A percentile compares a stretch with the other conserved stretches of the same genome.
phyloP scores from a whole-genome alignment of 805 yeast species.

The Metschnikowia borealis region DNA sequence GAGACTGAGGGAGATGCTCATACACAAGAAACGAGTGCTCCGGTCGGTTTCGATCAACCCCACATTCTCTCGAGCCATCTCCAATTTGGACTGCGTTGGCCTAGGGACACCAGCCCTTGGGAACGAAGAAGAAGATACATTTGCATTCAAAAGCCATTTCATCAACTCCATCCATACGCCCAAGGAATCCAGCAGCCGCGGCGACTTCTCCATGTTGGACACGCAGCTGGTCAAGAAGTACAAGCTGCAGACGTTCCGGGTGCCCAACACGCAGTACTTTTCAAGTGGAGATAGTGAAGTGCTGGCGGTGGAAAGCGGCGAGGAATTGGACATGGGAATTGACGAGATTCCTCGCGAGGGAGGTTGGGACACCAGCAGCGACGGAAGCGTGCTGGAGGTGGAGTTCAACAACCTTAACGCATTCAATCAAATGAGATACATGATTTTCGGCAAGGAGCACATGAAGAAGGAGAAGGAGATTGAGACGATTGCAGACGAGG shows the following conservation, averaged over 20 bases:
- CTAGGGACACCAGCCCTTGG: slow-evolving; percentile 6
- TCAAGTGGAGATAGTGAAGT: slow-evolving; percentile 8
- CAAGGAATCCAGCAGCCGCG: slow-evolving; percentile 2
- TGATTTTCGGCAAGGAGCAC: slow-evolving; percentile 29
- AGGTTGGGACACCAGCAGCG: slow-evolving; percentile 16
- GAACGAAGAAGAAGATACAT: slow-evolving; percentile 15
- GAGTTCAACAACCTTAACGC: slow-evolving; percentile 26
- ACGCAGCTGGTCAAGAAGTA: slow-evolving; percentile 28
- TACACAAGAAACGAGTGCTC: slow-evolving; percentile 40
- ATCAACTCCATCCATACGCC: slow-evolving; percentile 9
- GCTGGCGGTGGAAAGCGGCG: slow-evolving; percentile 12
- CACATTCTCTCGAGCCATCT: background rate
- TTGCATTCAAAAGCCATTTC: slow-evolving; percentile 17
- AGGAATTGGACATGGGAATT: slow-evolving; percentile 6
- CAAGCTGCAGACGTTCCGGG: slow-evolving; percentile 33
- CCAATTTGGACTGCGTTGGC: slow-evolving; percentile 12
- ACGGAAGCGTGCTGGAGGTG: slow-evolving; percentile 14
- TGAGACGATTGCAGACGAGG: slow-evolving; percentile 34
- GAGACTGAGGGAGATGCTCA: slow-evolving; percentile 43
- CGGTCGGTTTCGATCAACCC: slow-evolving; percentile 35
- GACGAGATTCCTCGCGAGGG: slow-evolving; percentile 15
- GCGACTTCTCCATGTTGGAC: slow-evolving; percentile 4
- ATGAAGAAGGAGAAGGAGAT: slow-evolving; percentile 16
- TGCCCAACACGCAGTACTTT: slow-evolving; percentile 4
- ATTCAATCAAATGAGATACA: slow-evolving; percentile 32